These are phyloP conservation scores for Rubus parviflorus DNA, from an alignment of 306 rosid species.

Conservation along the genomic window DNA sequence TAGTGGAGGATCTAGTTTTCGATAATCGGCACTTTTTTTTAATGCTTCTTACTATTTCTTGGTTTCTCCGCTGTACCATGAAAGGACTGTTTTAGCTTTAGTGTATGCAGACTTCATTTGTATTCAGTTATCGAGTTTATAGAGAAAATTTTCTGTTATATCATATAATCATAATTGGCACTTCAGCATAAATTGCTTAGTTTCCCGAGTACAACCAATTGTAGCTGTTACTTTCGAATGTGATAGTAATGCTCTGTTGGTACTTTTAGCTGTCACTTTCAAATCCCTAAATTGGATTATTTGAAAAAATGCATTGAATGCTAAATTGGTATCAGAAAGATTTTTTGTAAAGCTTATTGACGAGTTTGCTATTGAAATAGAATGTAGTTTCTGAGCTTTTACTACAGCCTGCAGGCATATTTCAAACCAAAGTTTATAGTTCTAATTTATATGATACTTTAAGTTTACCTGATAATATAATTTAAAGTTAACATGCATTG, in stretches of 20 bases:
- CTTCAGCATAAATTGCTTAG: background rate
- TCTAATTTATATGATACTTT: background rate
- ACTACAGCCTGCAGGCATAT: background rate
- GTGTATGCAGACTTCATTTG: background rate
- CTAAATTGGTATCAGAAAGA: background rate
- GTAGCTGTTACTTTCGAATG: background rate
- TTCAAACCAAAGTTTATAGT: background rate
- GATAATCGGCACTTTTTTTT: background rate
- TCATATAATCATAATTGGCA: background rate
- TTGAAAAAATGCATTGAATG: background rate
- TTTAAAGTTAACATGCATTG: conserved; percentile 16
- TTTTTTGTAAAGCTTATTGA: background rate
- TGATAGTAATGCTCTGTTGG: background rate
- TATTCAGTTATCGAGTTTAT: background rate
- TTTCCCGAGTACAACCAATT: background rate
- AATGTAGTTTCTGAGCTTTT: background rate
- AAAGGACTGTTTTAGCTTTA: conserved; percentile 5
- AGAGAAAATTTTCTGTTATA: background rate
- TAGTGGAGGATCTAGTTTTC: background rate
- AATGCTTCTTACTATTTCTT: background rate
- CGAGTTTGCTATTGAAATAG: background rate
- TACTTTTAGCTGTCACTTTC: background rate
- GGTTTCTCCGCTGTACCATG: conserved; percentile 11
- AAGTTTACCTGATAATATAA: conserved; percentile 9
- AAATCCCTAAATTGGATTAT: background rate